Evolutionary conservation across 768 basidiomycete genomes (phyloP).

Genomic region (Termitomyces sp.): DNA sequence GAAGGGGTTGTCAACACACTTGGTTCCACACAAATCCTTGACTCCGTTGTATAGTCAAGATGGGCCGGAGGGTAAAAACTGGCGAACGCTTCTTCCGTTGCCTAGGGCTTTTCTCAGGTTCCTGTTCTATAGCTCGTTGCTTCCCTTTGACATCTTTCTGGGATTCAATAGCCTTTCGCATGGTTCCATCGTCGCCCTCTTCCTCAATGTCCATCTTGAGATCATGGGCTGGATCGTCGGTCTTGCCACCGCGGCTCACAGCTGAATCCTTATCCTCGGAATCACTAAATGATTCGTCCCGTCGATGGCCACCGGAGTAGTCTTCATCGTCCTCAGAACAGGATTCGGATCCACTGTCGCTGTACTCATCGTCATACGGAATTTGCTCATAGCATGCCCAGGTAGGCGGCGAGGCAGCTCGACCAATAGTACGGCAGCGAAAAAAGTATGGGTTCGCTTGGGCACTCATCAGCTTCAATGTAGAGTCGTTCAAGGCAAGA

Average conservation of each 20-base stretch:
- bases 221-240: constrained; percentile 31
- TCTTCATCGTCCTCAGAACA: constrained; percentile 78
- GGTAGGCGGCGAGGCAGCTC: constrained; percentile 80
- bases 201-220: constrained; percentile 59
- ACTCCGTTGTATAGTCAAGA: constrained; percentile 81
- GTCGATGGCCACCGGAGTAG: constrained; percentile 33
- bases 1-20: constrained; percentile 39
- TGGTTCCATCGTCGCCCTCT: constrained; percentile 32
- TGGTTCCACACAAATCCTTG: constrained; percentile 94
- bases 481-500: neutral
- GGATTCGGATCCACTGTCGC: constrained; percentile 56
- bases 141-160: constrained; percentile 76
- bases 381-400: constrained; percentile 94
- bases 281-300: constrained; percentile 20
- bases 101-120: constrained; percentile 46
- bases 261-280: constrained; percentile 34
- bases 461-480: constrained; percentile 31
- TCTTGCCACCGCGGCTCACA: constrained; percentile 26
- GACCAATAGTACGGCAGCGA: constrained; percentile 72
- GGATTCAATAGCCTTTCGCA: constrained; percentile 35
- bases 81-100: constrained; percentile 54
- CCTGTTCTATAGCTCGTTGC: constrained; percentile 72
- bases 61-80: constrained; percentile 68
- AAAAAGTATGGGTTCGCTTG: constrained; percentile 44
- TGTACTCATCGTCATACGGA: constrained; percentile 62